A percentile compares a stretch with the other conserved stretches of the same genome.
Conservation (phyloP, 495 filamentous ascomycete genomes). For the Tetracladium setigerum region DNA sequence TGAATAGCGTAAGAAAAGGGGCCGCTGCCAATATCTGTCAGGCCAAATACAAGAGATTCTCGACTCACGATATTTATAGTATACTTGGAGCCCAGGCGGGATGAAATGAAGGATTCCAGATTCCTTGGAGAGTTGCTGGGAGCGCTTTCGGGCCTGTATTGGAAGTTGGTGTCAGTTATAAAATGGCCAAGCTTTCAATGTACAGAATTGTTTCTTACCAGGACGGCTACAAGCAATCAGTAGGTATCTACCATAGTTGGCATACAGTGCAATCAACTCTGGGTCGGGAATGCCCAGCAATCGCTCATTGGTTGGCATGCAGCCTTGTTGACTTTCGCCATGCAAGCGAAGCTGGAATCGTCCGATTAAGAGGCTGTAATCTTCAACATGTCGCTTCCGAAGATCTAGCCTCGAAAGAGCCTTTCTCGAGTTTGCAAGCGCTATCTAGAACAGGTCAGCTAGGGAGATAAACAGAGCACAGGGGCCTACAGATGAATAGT, state of each 20-base stretch:
- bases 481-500: slow-evolving; percentile 22
- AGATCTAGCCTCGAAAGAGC: slow-evolving; percentile 17
- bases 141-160: slow-evolving; percentile 27
- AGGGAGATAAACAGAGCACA: too few species aligned
- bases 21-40: too few species aligned
- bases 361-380: slow-evolving; percentile 2
- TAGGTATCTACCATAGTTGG: slow-evolving; percentile 41
- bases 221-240: slow-evolving; percentile 36
- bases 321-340: background rate
- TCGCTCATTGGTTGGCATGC: slow-evolving; percentile 7
- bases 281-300: slow-evolving; percentile 25
- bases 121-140: slow-evolving; percentile 51
- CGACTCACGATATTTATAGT: slow-evolving; percentile 54
- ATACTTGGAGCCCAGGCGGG: slow-evolving; percentile 47
- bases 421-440: slow-evolving; percentile 20
- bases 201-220: background rate
- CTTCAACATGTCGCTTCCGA: slow-evolving; percentile 10
- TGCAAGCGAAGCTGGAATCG: slow-evolving; percentile 5
- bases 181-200: background rate
- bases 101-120: slow-evolving; percentile 45
- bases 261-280: slow-evolving; percentile 33
- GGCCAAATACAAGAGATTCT: too few species aligned
- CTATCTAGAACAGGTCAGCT: too few species aligned
- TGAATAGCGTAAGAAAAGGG: too few species aligned
- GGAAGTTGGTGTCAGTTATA: background rate